phyloP scores from a whole-genome alignment of 1,284 basidiomycete species.

The Trametes versicolor region DNA sequence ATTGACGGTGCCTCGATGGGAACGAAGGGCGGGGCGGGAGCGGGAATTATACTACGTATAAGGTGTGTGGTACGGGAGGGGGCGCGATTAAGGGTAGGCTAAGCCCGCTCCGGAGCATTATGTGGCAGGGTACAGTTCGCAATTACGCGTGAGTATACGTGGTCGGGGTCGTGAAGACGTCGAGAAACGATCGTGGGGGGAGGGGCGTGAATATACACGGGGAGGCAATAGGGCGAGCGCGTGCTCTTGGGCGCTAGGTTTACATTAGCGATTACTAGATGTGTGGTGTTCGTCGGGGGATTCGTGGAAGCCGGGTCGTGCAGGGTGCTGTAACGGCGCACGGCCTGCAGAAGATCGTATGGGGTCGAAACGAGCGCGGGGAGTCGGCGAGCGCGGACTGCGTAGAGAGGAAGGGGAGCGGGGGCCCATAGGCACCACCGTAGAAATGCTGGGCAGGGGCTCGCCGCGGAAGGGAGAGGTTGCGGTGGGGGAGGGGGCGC shows the following conservation, averaged over 20 bases:
- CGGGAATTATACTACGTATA: slow-evolving; percentile 22
- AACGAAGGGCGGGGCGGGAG: slow-evolving; percentile 20
- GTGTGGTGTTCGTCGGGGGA: slow-evolving; percentile 27
- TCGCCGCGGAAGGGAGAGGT: slow-evolving; percentile 27
- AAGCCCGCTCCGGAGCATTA: slow-evolving; percentile 20
- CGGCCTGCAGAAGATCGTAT: slow-evolving; percentile 34
- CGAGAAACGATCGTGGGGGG: slow-evolving; percentile 36
- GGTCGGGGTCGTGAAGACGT: slow-evolving; percentile 38
- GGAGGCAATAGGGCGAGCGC: slow-evolving; percentile 8
- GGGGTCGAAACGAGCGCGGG: slow-evolving; percentile 32
- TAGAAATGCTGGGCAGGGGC: slow-evolving; percentile 31
- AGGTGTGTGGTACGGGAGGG: slow-evolving; percentile 23
- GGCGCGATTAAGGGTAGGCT: slow-evolving; percentile 27
- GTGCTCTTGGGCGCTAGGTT: slow-evolving; percentile 21
- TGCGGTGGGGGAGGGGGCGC: slow-evolving; percentile 21
- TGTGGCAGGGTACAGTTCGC: slow-evolving; percentile 31
- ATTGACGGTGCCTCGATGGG: slow-evolving; percentile 28
- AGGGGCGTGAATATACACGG: slow-evolving; percentile 26
- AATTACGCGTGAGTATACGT: slow-evolving; percentile 33
- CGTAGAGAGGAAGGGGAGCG: slow-evolving; percentile 23
- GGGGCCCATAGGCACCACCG: slow-evolving; percentile 26
- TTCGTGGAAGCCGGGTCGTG: slow-evolving; percentile 35
- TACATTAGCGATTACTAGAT: slow-evolving; percentile 32
- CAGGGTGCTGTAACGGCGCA: slow-evolving; percentile 29
- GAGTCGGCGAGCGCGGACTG: slow-evolving; percentile 27